Evolutionary conservation across 371 early-diverging fungal genomes (phyloP).

Genomic region (Haplosporangium sp.): DNA sequence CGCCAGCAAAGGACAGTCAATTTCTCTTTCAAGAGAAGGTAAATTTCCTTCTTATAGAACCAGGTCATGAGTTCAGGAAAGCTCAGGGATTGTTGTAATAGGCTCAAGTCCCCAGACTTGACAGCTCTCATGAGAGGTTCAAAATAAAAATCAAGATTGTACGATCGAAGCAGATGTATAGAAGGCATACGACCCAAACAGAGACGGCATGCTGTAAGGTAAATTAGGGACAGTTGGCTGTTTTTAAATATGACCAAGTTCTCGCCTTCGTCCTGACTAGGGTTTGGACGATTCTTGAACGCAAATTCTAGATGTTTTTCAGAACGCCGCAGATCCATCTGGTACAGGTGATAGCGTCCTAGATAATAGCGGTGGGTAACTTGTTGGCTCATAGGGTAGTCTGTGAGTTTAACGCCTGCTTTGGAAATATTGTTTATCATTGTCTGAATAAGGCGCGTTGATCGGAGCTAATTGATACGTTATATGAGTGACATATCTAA

Average conservation of each 20-base stretch:
- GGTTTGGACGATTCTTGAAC: slow-evolving; percentile 57
- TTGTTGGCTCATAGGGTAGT: slow-evolving; percentile 66
- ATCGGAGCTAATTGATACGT: slow-evolving; percentile 32
- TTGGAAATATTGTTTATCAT: slow-evolving; percentile 64
- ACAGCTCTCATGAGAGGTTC: slow-evolving; percentile 21
- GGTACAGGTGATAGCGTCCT: slow-evolving; percentile 65
- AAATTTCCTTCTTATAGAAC: slow-evolving; percentile 45
- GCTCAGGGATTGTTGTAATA: slow-evolving; percentile 10
- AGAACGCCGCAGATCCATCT: slow-evolving; percentile 56
- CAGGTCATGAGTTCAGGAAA: slow-evolving; percentile 17
- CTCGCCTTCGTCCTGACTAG: slow-evolving; percentile 14
- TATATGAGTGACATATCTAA: too few species aligned
- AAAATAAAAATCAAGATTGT: slow-evolving; percentile 46
- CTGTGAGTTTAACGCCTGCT: slow-evolving; percentile 55
- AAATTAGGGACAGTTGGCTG: slow-evolving; percentile 58
- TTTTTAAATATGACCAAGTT: slow-evolving; percentile 18
- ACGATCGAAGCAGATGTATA: slow-evolving; percentile 49
- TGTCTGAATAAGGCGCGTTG: slow-evolving; percentile 65
- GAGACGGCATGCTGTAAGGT: slow-evolving; percentile 66
- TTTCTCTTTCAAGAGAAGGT: slow-evolving; percentile 45
- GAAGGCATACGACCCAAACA: slow-evolving; percentile 62
- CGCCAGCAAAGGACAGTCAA: slow-evolving; percentile 42
- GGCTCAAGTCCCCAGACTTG: slow-evolving; percentile 25
- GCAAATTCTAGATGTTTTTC: slow-evolving; percentile 62
- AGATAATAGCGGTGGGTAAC: slow-evolving; percentile 69